Percentiles rank a stretch among this genome's conserved stretches.
These are phyloP conservation scores for Crassisporium funariophilum DNA, from an alignment of 768 basidiomycete species.

Conservation along the genomic window DNA sequence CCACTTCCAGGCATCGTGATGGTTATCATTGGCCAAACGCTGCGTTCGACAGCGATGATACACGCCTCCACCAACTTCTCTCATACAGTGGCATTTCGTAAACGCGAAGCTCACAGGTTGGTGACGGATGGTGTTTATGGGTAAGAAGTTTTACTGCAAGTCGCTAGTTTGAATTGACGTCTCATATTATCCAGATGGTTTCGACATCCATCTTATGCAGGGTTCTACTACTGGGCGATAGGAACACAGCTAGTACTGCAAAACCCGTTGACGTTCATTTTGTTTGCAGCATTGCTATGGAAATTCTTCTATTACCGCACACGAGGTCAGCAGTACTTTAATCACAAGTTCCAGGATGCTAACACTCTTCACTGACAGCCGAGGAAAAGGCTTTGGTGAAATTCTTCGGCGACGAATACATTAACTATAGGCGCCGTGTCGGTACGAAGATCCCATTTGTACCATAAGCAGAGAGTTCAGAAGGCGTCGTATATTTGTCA, in stretches of 20 bases:
- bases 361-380: constrained; percentile 41
- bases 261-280: constrained; percentile 73
- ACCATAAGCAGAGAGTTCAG: constrained; percentile 49
- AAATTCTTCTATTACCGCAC: constrained; percentile 86
- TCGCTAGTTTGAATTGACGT: background rate
- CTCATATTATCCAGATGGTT: constrained; percentile 56
- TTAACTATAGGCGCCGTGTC: constrained; percentile 71
- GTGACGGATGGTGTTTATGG: constrained; percentile 90
- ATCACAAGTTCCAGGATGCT: background rate
- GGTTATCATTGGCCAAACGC: constrained; percentile 68
- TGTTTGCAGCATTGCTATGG: constrained; percentile 74
- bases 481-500: constrained; percentile 1
- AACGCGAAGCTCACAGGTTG: constrained; percentile 71
- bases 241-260: constrained; percentile 92
- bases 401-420: constrained; percentile 92
- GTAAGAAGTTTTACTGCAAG: constrained; percentile 42
- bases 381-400: constrained; percentile 79
- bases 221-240: constrained; percentile 97
- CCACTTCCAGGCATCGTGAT: constrained; percentile 57
- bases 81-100: constrained; percentile 79
- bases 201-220: constrained; percentile 95
- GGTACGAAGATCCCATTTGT: constrained; percentile 91
- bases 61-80: constrained; percentile 94
- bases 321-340: constrained; percentile 52
- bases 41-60: constrained; percentile 95